These are phyloP conservation scores for Colletotrichum agaves DNA, from an alignment of 2,329 filamentous ascomycete genomes.

Conservation along the genomic window DNA sequence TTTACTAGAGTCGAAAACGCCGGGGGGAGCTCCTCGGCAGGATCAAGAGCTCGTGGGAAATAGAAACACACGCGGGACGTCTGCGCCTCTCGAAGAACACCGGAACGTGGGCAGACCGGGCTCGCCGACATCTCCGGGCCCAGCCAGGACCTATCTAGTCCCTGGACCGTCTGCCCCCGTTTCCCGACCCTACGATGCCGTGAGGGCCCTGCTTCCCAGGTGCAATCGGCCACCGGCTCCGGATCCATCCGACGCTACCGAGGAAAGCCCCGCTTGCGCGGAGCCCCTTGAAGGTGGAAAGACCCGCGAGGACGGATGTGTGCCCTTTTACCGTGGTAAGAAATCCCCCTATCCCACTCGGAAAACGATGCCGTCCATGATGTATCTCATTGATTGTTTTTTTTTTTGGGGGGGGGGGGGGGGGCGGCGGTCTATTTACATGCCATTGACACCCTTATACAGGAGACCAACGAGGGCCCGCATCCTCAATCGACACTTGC, in stretches of 20 bases:
- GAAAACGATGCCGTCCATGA: neutral
- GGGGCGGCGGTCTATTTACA: neutral
- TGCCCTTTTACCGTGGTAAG: constrained; percentile 29
- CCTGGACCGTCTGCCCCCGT: neutral
- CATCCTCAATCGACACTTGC: constrained; percentile 27
- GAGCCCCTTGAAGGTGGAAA: constrained; percentile 21
- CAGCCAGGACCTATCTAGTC: neutral
- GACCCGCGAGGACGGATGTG: constrained; percentile 18
- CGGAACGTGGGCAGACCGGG: neutral
- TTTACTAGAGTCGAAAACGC: constrained; percentile 2
- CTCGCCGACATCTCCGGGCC: neutral
- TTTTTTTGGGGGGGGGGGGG: too few relatives aligned
- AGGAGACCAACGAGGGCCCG: constrained; percentile 25
- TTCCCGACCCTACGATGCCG: constrained; percentile 22
- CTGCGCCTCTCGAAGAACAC: constrained; percentile 14
- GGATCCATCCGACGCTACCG: constrained; percentile 25
- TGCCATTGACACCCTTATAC: neutral
- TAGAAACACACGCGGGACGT: neutral
- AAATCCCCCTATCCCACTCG: neutral
- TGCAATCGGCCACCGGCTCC: neutral
- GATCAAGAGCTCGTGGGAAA: neutral
- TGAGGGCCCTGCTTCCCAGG: constrained; percentile 14
- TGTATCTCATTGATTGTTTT: neutral
- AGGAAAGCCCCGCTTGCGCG: constrained; percentile 33
- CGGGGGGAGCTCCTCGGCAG: neutral